Conservation (phyloP, 192 early-diverging fungal genomes). For the Podila clonocystis region DNA sequence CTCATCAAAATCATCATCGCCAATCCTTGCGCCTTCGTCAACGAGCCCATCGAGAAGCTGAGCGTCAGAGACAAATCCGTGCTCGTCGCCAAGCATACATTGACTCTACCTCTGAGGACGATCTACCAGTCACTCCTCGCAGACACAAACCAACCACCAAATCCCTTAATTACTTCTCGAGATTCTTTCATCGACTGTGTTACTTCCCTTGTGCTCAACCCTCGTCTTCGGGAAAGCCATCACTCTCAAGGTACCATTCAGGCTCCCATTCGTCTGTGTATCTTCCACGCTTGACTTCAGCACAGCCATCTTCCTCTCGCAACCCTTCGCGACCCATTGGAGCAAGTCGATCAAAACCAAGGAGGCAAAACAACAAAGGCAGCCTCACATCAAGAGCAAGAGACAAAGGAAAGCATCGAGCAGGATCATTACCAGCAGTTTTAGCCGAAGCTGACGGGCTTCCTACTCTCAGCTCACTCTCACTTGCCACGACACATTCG, state of each 20-base stretch:
- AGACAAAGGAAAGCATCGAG: constrained; percentile 16
- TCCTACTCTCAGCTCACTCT: constrained; percentile 8
- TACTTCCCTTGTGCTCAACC: constrained; percentile 7
- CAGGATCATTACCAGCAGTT: not conserved
- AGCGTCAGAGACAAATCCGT: not conserved
- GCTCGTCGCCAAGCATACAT: not conserved
- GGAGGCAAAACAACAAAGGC: not conserved
- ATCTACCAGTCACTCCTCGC: not conserved
- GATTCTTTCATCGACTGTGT: constrained; percentile 14
- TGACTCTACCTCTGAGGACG: not conserved
- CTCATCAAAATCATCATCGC: not conserved
- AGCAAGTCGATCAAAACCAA: not conserved
- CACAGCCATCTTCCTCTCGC: not conserved
- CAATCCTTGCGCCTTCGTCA: not conserved
- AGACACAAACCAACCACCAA: not conserved
- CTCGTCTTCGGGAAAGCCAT: not conserved
- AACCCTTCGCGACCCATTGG: not conserved
- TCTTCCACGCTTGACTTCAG: constrained; percentile 1
- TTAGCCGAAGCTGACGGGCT: not conserved
- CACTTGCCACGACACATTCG: constrained; percentile 18
- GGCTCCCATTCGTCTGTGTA: constrained; percentile 2
- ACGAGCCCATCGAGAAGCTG: not conserved
- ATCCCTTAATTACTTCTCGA: constrained; percentile 10
- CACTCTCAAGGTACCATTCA: not conserved
- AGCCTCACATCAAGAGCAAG: not conserved